Conservation (phyloP, 306 rosid species). For the Ammopiptanthus mongolicus region DNA sequence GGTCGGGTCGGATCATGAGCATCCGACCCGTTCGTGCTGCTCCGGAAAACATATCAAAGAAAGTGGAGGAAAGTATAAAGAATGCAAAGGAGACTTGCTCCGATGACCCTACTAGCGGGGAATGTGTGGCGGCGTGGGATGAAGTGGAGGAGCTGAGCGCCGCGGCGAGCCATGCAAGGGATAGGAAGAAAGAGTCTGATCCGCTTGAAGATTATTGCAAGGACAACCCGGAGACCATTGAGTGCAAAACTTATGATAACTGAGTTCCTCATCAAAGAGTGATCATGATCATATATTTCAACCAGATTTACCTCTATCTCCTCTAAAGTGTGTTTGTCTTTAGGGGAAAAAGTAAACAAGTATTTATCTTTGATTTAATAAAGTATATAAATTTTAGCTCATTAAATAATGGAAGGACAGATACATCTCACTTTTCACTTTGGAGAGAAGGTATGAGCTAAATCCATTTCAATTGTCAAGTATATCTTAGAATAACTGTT, state of each 20-base stretch:
- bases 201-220: slow-evolving; percentile 73
- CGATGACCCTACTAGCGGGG: slow-evolving; percentile 66
- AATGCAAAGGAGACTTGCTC: slow-evolving; percentile 68
- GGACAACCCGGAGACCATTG: slow-evolving; percentile 80
- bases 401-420: no score
- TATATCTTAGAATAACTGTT: neutral
- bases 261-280: no score
- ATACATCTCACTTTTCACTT: no score
- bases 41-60: slow-evolving; percentile 67
- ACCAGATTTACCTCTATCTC: no score
- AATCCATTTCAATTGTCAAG: no score
- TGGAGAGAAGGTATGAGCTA: no score
- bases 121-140: slow-evolving; percentile 98
- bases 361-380: no score
- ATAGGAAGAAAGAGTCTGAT: slow-evolving; percentile 54
- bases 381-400: no score
- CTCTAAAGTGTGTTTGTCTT: no score
- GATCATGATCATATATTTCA: no score
- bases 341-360: no score
- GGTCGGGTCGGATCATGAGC: slow-evolving; percentile 16
- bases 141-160: slow-evolving; percentile 99
- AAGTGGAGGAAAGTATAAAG: slow-evolving; percentile 89
- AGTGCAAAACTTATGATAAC: slow-evolving; percentile 87
- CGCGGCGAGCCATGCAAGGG: slow-evolving; percentile 93
- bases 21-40: slow-evolving; percentile 48